phyloP scores from a whole-genome alignment of 805 yeast genomes.

The Huiozyma sinensis region DNA sequence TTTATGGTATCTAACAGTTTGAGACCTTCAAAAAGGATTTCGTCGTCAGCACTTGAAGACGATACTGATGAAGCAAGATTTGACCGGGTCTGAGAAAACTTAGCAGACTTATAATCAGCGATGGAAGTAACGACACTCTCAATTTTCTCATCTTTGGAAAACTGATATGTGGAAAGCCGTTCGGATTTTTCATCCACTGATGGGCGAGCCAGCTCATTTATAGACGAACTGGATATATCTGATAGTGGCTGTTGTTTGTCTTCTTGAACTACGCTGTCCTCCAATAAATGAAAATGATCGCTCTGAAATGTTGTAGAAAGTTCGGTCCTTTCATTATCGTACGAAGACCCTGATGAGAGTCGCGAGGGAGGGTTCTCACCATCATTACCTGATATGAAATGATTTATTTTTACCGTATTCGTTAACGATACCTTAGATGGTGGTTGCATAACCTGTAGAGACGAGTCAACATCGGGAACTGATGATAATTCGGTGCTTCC shows the following conservation, averaged over 20 bases:
- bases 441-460: constrained; percentile 12
- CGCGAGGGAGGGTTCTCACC: constrained; percentile 9
- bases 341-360: constrained; percentile 20
- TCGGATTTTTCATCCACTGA: constrained; percentile 3
- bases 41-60: too few relatives aligned
- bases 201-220: background rate
- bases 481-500: background rate
- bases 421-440: constrained; percentile 22
- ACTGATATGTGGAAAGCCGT: too few relatives aligned
- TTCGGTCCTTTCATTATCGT: constrained; percentile 14
- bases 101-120: constrained; percentile 15
- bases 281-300: constrained; percentile 11
- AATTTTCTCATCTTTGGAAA: constrained; percentile 3
- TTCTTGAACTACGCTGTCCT: background rate
- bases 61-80: too few relatives aligned
- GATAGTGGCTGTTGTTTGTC: background rate
- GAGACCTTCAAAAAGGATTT: too few relatives aligned
- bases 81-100: too few relatives aligned
- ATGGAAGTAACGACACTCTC: constrained; percentile 20
- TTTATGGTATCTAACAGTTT: too few relatives aligned
- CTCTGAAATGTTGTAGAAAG: constrained; percentile 11
- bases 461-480: background rate
- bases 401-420: constrained; percentile 18
- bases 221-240: background rate
- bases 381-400: constrained; percentile 3